Conservation (phyloP, 257 asterid species). For the Capsicum pubescens region DNA sequence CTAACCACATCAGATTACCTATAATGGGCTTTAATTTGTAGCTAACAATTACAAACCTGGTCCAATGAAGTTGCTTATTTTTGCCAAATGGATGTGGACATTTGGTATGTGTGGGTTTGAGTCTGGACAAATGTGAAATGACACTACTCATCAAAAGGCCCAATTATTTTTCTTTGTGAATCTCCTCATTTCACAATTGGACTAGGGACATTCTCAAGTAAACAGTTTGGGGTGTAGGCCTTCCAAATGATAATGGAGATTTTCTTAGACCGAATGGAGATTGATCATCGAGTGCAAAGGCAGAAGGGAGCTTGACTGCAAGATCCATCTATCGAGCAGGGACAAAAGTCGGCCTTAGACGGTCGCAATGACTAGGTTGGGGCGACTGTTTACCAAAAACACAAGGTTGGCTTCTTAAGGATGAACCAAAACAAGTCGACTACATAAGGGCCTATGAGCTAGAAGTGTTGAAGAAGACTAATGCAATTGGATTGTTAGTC, state of each 20-base stretch:
- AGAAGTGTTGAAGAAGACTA: background rate
- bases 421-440: background rate
- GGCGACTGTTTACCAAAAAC: too few relatives aligned
- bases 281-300: too few relatives aligned
- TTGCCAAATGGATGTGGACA: background rate
- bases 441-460: background rate
- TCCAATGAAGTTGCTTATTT: background rate
- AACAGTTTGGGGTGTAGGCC: too few relatives aligned
- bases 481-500: fast-evolving
- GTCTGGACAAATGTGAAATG: background rate
- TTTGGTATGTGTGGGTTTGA: background rate
- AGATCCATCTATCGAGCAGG: too few relatives aligned
- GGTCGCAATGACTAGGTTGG: too few relatives aligned
- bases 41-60: background rate
- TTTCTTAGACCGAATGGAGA: too few relatives aligned
- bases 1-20: background rate
- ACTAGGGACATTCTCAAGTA: too few relatives aligned
- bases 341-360: too few relatives aligned
- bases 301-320: too few relatives aligned
- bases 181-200: background rate
- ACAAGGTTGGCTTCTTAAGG: background rate
- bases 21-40: background rate
- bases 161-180: background rate
- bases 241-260: too few relatives aligned
- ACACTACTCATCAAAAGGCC: background rate